Evolutionary conservation across 495 filamentous ascomycete genomes (phyloP).

Genomic region (Filosporella fistucella): DNA sequence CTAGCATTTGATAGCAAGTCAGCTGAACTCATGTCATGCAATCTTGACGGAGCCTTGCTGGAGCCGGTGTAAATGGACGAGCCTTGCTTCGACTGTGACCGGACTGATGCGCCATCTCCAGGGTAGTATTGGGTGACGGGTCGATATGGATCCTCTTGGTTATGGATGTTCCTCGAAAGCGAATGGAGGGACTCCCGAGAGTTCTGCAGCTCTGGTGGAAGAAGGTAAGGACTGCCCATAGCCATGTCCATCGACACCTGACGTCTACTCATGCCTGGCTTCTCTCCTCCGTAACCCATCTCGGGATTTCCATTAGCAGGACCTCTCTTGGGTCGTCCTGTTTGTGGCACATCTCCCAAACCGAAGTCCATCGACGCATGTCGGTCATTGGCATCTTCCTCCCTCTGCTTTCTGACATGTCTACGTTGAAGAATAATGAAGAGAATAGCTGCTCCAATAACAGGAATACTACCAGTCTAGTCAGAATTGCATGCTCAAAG

Average conservation of each 20-base stretch:
- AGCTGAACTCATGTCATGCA: constrained; percentile 15
- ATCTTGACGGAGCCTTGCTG: constrained; percentile 25
- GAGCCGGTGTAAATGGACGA: constrained; percentile 61
- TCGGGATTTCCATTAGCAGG: neutral
- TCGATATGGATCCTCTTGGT: constrained; percentile 79
- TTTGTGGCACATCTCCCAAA: constrained; percentile 44
- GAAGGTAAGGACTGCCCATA: constrained; percentile 72
- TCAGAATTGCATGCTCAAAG: neutral
- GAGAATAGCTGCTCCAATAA: constrained; percentile 60
- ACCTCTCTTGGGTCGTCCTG: constrained; percentile 28
- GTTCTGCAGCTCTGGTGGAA: constrained; percentile 74
- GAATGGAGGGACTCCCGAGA: constrained; percentile 85
- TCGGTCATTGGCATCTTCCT: constrained; percentile 81
- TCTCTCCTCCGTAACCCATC: constrained; percentile 49
- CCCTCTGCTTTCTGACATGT: constrained; percentile 64
- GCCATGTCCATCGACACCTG: constrained; percentile 80
- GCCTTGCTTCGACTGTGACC: constrained; percentile 44
- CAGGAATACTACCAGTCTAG: constrained; percentile 60
- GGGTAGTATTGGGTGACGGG: constrained; percentile 56
- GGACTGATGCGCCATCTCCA: constrained; percentile 55
- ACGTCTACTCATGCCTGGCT: constrained; percentile 46
- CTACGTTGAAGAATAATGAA: constrained; percentile 75
- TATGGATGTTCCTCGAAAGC: constrained; percentile 66
- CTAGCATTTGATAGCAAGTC: constrained; percentile 22
- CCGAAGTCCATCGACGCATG: constrained; percentile 95